Base-by-base conservation (phyloP, 257 asterid species). In the Echium plantagineum region DNA sequence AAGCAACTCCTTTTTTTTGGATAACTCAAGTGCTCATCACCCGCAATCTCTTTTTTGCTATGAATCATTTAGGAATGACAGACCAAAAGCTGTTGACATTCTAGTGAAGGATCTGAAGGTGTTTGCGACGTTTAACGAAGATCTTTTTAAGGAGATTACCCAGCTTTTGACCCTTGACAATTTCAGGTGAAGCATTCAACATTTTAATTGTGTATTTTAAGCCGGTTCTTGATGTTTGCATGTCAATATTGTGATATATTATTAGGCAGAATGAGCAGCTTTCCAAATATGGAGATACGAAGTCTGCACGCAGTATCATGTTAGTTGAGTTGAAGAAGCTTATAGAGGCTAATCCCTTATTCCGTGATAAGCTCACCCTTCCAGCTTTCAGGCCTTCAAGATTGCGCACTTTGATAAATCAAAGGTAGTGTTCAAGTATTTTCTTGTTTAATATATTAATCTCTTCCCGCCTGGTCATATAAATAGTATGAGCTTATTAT, bases 251-350 rank as follows among this genome's bases (percentile, higher is more conserved):
- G 19, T 22, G 32, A 56, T 56, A 22, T 24, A 18, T 56, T 56
- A 12, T 1, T 22, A 77, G 82, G 75, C 76, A 73, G 57, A 73
- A 73, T 42, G 78, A 73, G 28, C 82, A 77, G 60, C 75, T 77
- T 2, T 77, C 78, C 6, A 77, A 72, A 24, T 77, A 77, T 61
- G 82, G 78, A 20, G 82, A 77, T 57, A 73, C 82, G 5, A 73
- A 77, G 61, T 54, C 82, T 6, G 78, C 82, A 3, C 63, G 82
- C 26, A 30, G 60, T 58, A 66, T 70, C 15, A 72, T 77, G 82
- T 60, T 77, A 16, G 58, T 66, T n/a, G 78, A 77, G 58, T 57
- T 77, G 2, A 72, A 73, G 55, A 77, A 72, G 30, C 58, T 77
- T 21, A 72, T 77, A 10, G 74, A 69, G 53, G 76, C 78, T 28